A percentile compares a stretch with the other conserved stretches of the same genome.
These are phyloP conservation scores for Diaporthe sp. DNA, from an alignment of 2,329 filamentous ascomycete genomes.

Conservation along the genomic window DNA sequence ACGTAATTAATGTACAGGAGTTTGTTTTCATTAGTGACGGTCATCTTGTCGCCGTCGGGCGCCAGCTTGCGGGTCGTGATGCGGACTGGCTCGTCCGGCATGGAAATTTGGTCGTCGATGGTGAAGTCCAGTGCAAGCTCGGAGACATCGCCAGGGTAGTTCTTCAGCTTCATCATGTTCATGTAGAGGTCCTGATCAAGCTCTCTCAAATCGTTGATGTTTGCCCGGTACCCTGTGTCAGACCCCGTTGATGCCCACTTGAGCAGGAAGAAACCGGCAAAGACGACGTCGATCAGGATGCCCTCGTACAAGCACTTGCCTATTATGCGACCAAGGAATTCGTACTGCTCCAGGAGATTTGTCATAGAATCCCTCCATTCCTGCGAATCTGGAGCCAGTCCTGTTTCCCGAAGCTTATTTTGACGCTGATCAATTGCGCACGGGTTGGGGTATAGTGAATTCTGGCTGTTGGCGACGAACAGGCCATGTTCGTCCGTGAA, in stretches of 20 bases:
- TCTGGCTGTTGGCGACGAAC: conserved; percentile 87
- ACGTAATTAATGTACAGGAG: conserved; percentile 96
- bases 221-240: conserved; percentile 82
- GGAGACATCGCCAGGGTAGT: conserved; percentile 83
- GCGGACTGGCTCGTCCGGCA: conserved; percentile 60
- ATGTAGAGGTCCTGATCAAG: conserved; percentile 92
- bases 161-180: conserved; percentile 86
- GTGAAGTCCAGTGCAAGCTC: conserved; percentile 91
- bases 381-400: conserved; percentile 64
- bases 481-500: conserved; percentile 75
- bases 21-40: conserved; percentile 92
- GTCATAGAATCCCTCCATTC: conserved; percentile 70
- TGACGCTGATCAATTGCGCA: conserved; percentile 77
- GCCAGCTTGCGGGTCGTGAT: conserved; percentile 82
- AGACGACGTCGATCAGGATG: conserved; percentile 91
- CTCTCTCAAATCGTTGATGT: conserved; percentile 92
- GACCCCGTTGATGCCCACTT: conserved; percentile 86
- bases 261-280: conserved; percentile 94
- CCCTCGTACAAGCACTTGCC: conserved; percentile 98
- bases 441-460: conserved; percentile 91
- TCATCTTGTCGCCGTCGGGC: conserved; percentile 78
- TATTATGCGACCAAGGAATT: conserved; percentile 92
- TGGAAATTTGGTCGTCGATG: conserved; percentile 77
- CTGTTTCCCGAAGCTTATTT: conserved; percentile 65
- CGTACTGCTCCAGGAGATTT: conserved; percentile 79